These are phyloP conservation scores for Vaccinium vitisidaea DNA, from an alignment of 148 eudicot species.

Conservation along the genomic window DNA sequence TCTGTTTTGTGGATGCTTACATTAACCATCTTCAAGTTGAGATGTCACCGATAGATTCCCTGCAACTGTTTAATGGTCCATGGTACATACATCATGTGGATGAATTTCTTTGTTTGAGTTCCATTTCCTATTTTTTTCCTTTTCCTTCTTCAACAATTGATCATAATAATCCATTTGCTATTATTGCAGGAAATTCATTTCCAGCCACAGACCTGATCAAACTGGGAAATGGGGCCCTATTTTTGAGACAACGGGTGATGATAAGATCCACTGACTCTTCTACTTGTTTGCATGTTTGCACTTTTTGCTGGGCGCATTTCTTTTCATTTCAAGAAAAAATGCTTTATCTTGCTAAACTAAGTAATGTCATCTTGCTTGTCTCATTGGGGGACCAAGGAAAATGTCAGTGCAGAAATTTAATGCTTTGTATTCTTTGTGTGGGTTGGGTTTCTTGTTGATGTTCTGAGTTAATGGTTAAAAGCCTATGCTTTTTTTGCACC, in stretches of 20 bases:
- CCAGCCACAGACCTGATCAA: constrained; percentile 75
- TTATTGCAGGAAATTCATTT: constrained; percentile 73
- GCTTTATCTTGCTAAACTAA: not conserved
- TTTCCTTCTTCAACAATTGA: not conserved
- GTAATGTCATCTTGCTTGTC: not conserved
- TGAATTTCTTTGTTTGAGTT: not conserved
- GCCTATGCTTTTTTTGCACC: not conserved
- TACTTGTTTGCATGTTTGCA: not conserved
- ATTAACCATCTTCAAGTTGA: not conserved
- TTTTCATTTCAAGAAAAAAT: not conserved
- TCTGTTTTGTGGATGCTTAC: not conserved
- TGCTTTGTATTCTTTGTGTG: not conserved
- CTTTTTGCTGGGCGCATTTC: not conserved
- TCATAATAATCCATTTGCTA: not conserved
- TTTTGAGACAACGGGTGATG: constrained; percentile 67
- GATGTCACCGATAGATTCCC: not conserved
- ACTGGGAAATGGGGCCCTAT: constrained; percentile 58
- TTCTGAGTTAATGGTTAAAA: not conserved
- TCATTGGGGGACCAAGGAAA: not conserved
- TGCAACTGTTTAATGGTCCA: not conserved
- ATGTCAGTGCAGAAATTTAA: not conserved
- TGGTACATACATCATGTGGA: not conserved
- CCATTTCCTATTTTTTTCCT: not conserved
- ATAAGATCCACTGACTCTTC: constrained; percentile 1
- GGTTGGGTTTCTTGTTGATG: not conserved